Evolutionary conservation across 805 yeast species (phyloP), one percentile per base, ranked within the genome.

Genomic region (Candida gorgasii): DNA sequence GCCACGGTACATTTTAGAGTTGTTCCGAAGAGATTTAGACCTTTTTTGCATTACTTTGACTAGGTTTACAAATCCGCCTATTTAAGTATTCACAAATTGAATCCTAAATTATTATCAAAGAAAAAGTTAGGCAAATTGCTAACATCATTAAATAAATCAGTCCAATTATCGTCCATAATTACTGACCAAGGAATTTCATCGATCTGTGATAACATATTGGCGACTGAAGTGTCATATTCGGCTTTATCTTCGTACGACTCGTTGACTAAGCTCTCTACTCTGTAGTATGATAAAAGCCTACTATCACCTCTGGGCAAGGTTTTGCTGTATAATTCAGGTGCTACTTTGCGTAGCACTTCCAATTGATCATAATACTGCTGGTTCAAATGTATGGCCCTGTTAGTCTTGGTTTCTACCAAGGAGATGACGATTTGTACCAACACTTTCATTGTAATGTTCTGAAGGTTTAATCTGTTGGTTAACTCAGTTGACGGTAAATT

Each of bases 101-200:
- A 47, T n/a, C 63, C 63, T 30, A 62, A 37, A 39, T 58, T 64
- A 39, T 65, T 65, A 45, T 69, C 75, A 42, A 61, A 66, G 49
- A 69, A 68, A 39, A 59, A 63, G 46, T 68, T 69, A 6, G 75
- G 73, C 43, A 67, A 43, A 30, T 49, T 56, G 38, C 54, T 51
- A 49, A 62, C 47, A 11, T 55, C 47, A 26, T 45, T 51, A 8
- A 58, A 45, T 44, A 54, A 48, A 39, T 45, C 48, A n/a, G 53
- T 42, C 7, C 55, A 33, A 15, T 60, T 67, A 26, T 56, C 62
- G 23, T 51, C 43, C 8, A 58, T 40, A n/a, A n/a, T n/a, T n/a
- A n/a, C n/a, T n/a, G n/a, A n/a, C n/a, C n/a, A n/a, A n/a, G n/a
- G n/a, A n/a, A n/a, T n/a, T n/a, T n/a, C n/a, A n/a, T n/a, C n/a